These are phyloP conservation scores for Pythium coloratum DNA, from an alignment of 352 stramenopile species.

Conservation along the genomic window DNA sequence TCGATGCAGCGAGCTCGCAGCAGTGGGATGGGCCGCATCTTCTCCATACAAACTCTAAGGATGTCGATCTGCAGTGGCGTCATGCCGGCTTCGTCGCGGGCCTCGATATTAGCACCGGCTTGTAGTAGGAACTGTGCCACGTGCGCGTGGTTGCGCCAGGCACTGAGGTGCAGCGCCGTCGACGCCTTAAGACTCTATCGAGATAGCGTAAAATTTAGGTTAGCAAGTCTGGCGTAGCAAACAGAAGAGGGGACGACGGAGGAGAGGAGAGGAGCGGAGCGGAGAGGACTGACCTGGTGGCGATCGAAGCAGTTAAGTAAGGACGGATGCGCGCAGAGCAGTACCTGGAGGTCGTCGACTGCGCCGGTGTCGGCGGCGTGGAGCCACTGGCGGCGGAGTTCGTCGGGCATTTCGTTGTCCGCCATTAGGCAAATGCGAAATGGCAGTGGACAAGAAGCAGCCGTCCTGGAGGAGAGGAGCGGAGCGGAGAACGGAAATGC, in stretches of 20 bases:
- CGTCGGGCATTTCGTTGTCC: neutral
- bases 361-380: conserved; percentile 24
- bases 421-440: neutral
- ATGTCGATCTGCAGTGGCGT: conserved; percentile 50
- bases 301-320: conserved; percentile 29
- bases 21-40: conserved; percentile 43
- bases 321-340: conserved; percentile 25
- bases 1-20: conserved; percentile 40
- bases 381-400: conserved; percentile 25
- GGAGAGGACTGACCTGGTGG: conserved; percentile 24
- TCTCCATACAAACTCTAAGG: conserved; percentile 42
- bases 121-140: conserved; percentile 34
- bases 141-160: conserved; percentile 31
- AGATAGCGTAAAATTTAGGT: neutral
- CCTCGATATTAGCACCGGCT: conserved; percentile 35
- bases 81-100: conserved; percentile 36
- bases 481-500: neutral
- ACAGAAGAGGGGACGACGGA: neutral
- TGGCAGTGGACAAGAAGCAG: neutral
- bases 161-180: conserved; percentile 39
- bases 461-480: neutral
- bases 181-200: conserved; percentile 32
- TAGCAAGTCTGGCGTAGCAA: neutral
- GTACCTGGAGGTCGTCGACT: conserved; percentile 9
- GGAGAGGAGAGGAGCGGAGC: too few relatives aligned